Conservation (phyloP, 2,329 filamentous ascomycete genomes). For the Cadophora sp. region DNA sequence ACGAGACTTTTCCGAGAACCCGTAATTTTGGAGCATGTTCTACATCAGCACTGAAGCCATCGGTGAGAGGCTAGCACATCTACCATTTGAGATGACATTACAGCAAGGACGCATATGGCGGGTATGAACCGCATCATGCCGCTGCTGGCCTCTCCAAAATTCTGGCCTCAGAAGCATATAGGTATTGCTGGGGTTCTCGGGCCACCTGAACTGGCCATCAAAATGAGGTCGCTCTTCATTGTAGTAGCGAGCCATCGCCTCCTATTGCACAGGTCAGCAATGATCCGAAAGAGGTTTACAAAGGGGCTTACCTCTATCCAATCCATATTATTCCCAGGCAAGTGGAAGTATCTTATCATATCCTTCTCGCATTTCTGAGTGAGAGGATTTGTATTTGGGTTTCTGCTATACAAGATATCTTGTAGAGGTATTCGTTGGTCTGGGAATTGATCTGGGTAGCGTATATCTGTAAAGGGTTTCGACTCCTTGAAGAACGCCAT, state of each 20-base stretch:
- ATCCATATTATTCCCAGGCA: constrained; percentile 43
- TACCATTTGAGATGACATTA: constrained; percentile 29
- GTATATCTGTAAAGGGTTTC: background rate
- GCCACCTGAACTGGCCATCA: background rate
- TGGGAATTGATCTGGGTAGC: background rate
- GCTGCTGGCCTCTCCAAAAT: constrained; percentile 30
- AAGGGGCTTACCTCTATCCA: constrained; percentile 41
- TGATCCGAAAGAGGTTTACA: background rate
- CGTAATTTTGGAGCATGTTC: background rate
- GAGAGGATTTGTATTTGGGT: background rate
- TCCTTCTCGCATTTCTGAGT: constrained; percentile 4
- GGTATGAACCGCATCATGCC: constrained; percentile 28
- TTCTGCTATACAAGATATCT: background rate
- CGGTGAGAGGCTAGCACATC: background rate
- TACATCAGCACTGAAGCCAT: background rate
- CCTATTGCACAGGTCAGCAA: background rate
- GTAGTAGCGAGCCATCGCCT: background rate
- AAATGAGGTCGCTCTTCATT: background rate
- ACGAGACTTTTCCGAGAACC: background rate
- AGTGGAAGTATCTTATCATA: constrained; percentile 40
- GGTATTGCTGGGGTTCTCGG: constrained; percentile 13
- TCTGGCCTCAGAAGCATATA: constrained; percentile 27
- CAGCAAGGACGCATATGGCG: constrained; percentile 34
- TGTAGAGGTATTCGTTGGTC: background rate
- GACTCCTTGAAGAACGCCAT: background rate